phyloP scores from a whole-genome alignment of 306 rosid genomes.

The Abrus pulchellus region DNA sequence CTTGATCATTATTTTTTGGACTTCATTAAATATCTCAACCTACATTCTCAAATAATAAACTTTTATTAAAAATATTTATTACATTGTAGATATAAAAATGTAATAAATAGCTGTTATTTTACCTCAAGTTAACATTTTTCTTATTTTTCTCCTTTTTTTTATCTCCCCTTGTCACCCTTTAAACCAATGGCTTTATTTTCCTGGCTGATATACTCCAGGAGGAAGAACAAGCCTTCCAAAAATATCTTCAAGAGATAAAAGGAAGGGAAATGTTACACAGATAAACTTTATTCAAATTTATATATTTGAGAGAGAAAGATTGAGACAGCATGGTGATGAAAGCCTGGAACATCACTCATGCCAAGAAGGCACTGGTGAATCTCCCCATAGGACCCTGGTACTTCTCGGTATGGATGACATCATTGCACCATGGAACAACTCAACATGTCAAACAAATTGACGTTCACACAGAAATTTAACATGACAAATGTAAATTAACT shows the following conservation, averaged over 20 bases:
- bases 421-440: slow-evolving; percentile 15
- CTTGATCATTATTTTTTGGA: too few relatives aligned
- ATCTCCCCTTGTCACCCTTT: neutral
- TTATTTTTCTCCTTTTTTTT: neutral
- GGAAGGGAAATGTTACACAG: neutral
- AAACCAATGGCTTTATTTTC: neutral
- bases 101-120: too few relatives aligned
- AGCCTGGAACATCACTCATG: neutral
- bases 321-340: neutral
- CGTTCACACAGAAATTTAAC: slow-evolving; percentile 1
- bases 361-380: neutral
- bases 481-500: neutral
- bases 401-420: slow-evolving; percentile 16
- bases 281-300: too few relatives aligned
- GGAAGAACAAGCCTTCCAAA: neutral
- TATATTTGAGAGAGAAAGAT: too few relatives aligned
- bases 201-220: neutral
- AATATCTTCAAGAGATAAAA: neutral
- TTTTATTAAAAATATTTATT: too few relatives aligned
- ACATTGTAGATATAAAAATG: too few relatives aligned
- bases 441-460: slow-evolving; percentile 18
- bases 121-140: neutral
- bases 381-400: neutral
- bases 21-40: too few relatives aligned
- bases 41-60: too few relatives aligned